Conservation (phyloP, 1,284 basidiomycete genomes). For the Hymenochaete sp. region DNA sequence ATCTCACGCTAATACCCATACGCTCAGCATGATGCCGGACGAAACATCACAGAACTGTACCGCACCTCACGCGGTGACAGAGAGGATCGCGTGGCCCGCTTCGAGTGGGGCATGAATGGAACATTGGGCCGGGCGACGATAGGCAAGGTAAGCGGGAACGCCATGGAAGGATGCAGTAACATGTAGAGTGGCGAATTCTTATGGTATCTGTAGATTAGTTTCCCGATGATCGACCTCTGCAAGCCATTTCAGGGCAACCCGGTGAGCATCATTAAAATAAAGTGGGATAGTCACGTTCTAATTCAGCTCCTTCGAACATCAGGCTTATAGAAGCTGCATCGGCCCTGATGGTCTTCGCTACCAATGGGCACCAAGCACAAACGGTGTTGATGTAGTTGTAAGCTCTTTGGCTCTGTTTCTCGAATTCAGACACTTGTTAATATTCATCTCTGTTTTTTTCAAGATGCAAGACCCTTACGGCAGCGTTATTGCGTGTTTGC, state of each 20-base stretch:
- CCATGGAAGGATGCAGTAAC: conserved; percentile 17
- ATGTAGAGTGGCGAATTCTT: conserved; percentile 11
- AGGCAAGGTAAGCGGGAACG: conserved; percentile 49
- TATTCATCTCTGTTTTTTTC: not conserved
- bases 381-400: conserved; percentile 54
- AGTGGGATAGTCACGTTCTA: no score
- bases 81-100: conserved; percentile 75
- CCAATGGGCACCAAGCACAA: conserved; percentile 60
- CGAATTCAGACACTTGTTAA: conserved; percentile 11
- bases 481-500: conserved; percentile 67
- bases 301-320: conserved; percentile 22
- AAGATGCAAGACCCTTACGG: conserved; percentile 65
- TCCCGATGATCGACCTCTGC: conserved; percentile 73
- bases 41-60: conserved; percentile 65
- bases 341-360: conserved; percentile 74
- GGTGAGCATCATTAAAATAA: conserved; percentile 37
- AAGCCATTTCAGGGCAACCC: conserved; percentile 50
- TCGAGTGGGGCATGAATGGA: conserved; percentile 74
- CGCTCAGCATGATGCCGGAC: conserved; percentile 50
- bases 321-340: conserved; percentile 63
- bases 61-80: conserved; percentile 68
- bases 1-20: conserved; percentile 21
- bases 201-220: conserved; percentile 60
- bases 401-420: conserved; percentile 22
- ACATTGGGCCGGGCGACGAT: conserved; percentile 73